A percentile compares a stretch with the other conserved stretches of the same genome.
Evolutionary conservation across 306 rosid genomes (phyloP).

Genomic region (Crotalaria pallida): DNA sequence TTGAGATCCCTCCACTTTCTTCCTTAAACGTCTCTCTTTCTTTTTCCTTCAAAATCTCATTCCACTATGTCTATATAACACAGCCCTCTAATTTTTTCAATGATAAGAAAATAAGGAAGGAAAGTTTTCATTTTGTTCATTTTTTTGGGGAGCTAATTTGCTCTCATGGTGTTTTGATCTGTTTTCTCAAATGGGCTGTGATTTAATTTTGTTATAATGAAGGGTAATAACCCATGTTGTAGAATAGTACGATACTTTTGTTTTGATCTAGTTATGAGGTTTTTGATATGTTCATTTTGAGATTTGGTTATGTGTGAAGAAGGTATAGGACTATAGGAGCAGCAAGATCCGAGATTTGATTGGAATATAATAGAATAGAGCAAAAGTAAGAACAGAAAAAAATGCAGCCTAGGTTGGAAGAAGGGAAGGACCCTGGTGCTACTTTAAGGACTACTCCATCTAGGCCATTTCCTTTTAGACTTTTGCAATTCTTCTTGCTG

Average conservation of each 20-base stretch:
- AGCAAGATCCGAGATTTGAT: conserved; percentile 29
- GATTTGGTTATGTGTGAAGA: conserved; percentile 28
- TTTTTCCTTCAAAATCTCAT: background rate
- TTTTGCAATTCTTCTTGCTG: conserved; percentile 57
- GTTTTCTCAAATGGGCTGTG: conserved; percentile 25
- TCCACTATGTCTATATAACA: conserved; percentile 3
- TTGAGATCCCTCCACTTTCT: conserved; percentile 25
- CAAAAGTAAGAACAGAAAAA: conserved; percentile 23
- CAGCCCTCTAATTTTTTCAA: conserved; percentile 1
- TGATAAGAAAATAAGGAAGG: background rate
- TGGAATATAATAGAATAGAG: conserved; percentile 1
- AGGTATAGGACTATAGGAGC: no score
- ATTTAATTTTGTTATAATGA: conserved; percentile 6
- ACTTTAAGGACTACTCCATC: conserved; percentile 37
- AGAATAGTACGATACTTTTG: conserved; percentile 9
- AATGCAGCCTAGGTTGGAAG: conserved; percentile 73
- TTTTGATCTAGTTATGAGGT: conserved; percentile 24
- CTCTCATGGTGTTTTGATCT: conserved; percentile 11
- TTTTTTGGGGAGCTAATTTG: conserved; percentile 16
- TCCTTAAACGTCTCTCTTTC: conserved; percentile 24
- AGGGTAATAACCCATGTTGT: conserved; percentile 16
- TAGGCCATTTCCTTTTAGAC: conserved; percentile 69
- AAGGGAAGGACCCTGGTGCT: conserved; percentile 64
- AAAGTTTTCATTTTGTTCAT: conserved; percentile 20
- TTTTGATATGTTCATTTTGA: conserved; percentile 14